These are phyloP conservation scores for Anthracocystis panici-leucophaei DNA, from an alignment of 1,284 basidiomycete species.

Conservation along the genomic window DNA sequence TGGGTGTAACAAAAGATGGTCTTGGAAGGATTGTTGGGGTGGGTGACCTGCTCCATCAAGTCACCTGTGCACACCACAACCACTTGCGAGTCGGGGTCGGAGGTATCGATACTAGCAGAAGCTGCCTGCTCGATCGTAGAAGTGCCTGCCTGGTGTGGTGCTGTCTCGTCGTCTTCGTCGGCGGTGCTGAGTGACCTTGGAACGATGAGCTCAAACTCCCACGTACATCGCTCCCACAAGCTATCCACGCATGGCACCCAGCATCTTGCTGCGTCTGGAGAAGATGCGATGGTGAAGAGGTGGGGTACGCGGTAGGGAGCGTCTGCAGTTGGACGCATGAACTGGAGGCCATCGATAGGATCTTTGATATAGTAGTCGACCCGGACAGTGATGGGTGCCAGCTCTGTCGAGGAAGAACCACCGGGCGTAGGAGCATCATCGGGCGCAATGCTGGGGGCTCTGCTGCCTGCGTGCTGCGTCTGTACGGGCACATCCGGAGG, in stretches of 20 bases:
- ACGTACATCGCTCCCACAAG: constrained; percentile 95
- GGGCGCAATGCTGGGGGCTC: constrained; percentile 31
- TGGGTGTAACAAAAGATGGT: constrained; percentile 95
- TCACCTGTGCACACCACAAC: constrained; percentile 94
- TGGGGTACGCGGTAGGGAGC: constrained; percentile 87
- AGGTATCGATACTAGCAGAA: constrained; percentile 6
- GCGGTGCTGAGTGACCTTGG: constrained; percentile 74
- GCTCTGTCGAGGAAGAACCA: constrained; percentile 73
- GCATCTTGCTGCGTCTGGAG: constrained; percentile 88
- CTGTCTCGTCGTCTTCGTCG: constrained; percentile 35
- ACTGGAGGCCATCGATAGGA: constrained; percentile 87
- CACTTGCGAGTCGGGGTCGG: constrained; percentile 70
- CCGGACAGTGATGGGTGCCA: constrained; percentile 80
- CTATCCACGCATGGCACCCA: constrained; percentile 98
- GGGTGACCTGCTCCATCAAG: constrained; percentile 74
- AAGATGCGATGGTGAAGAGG: constrained; percentile 88
- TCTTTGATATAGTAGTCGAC: constrained; percentile 84
- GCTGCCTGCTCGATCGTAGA: constrained; percentile 15
- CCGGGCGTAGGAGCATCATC: constrained; percentile 44
- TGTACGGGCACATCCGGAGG: constrained; percentile 75
- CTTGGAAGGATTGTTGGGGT: constrained; percentile 93
- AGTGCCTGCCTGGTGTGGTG: constrained; percentile 1
- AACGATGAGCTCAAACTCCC: constrained; percentile 97
- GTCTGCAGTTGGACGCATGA: constrained; percentile 81
- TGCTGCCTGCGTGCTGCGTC: constrained; percentile 28